Evolutionary conservation across 768 basidiomycete genomes (phyloP).

Genomic region (Pulveroboletus sp.): DNA sequence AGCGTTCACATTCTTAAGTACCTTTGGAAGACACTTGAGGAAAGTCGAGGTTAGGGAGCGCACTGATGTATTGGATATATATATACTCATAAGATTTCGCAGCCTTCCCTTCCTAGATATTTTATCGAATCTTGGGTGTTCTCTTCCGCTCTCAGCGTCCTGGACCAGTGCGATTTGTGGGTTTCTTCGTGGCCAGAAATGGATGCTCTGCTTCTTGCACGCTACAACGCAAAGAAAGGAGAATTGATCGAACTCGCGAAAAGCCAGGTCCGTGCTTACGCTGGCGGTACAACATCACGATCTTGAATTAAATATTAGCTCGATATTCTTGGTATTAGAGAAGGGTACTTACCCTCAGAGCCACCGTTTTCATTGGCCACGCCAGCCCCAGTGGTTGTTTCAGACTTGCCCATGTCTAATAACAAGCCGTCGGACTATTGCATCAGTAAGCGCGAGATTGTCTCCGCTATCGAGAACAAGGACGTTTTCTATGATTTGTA

Average conservation of each 20-base stretch:
- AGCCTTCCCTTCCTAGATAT: slow-evolving; percentile 54
- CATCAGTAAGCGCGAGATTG: slow-evolving; percentile 60
- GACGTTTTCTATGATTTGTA: slow-evolving; percentile 78
- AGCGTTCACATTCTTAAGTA: slow-evolving; percentile 67
- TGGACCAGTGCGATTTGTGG: slow-evolving; percentile 78
- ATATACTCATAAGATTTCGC: slow-evolving; percentile 18
- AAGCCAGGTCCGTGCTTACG: slow-evolving; percentile 57
- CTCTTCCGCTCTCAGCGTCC: slow-evolving; percentile 78
- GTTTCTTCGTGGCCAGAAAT: slow-evolving; percentile 40
- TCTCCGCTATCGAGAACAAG: slow-evolving; percentile 48
- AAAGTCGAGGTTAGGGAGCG: slow-evolving; percentile 59
- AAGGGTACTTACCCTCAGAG: slow-evolving; percentile 62
- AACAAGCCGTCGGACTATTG: slow-evolving; percentile 19
- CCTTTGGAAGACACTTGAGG: slow-evolving; percentile 70
- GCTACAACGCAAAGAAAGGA: slow-evolving; percentile 75
- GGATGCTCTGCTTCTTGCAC: slow-evolving; percentile 42
- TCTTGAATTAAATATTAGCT: slow-evolving; percentile 45
- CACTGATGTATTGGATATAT: not conserved
- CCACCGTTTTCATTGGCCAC: slow-evolving; percentile 67
- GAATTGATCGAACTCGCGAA: slow-evolving; percentile 87
- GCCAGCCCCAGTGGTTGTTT: slow-evolving; percentile 9
- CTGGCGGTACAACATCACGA: not conserved
- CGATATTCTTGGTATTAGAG: slow-evolving; percentile 74
- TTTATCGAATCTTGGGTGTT: slow-evolving; percentile 95
- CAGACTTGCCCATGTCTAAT: slow-evolving; percentile 17